phyloP scores from a whole-genome alignment of 2,329 filamentous ascomycete genomes.

The Aciculosporium take region DNA sequence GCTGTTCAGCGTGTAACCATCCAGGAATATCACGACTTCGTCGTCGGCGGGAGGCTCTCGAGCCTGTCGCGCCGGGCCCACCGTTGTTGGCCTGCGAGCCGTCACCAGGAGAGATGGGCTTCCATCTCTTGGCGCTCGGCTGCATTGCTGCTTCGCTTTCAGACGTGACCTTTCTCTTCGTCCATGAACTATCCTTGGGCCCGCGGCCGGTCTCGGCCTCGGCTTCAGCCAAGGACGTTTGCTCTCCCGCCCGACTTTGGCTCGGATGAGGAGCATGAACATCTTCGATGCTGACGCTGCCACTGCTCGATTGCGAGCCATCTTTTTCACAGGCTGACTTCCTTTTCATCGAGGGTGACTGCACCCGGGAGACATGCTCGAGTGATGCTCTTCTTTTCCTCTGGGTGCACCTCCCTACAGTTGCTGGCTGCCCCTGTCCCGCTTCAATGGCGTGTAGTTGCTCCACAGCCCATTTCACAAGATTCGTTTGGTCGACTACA shows the following conservation, averaged over 20 bases:
- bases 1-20: no score
- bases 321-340: conserved; percentile 1
- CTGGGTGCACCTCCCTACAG: not conserved
- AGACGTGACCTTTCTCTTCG: not conserved
- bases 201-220: no score
- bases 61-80: no score
- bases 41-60: no score
- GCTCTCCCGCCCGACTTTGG: not conserved
- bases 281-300: not conserved
- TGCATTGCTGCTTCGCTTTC: no score
- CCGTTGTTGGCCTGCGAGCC: no score
- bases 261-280: not conserved
- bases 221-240: not conserved
- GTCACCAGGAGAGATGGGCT: no score
- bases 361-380: not conserved
- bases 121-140: no score
- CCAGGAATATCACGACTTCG: no score
- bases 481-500: conserved; percentile 9
- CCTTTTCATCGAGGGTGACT: not conserved
- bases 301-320: not conserved
- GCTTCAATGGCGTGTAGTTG: conserved; percentile 14
- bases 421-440: conserved; percentile 6
- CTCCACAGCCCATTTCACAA: conserved; percentile 14
- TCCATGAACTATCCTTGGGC: no score
- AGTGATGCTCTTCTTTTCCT: not conserved